Percentiles rank a stretch among this genome's conserved stretches.
Conservation (phyloP, 345 rosid genomes). For the Geranium brycei region DNA sequence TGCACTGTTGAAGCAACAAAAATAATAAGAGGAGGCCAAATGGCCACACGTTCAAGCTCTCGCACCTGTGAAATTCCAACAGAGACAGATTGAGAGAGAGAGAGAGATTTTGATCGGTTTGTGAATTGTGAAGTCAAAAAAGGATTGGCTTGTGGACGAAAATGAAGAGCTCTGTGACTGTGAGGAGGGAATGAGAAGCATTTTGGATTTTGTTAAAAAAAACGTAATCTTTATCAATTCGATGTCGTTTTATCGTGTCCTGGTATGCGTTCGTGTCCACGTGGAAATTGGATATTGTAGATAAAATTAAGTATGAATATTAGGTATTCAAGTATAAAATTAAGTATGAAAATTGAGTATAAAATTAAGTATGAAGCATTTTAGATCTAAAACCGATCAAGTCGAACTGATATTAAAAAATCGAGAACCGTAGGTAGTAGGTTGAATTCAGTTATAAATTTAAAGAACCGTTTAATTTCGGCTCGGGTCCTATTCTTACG, state of each 20-base stretch:
- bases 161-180: not conserved
- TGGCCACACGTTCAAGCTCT: slow-evolving; percentile 23
- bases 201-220: not conserved
- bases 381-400: no score
- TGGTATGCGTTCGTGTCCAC: not conserved
- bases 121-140: not conserved
- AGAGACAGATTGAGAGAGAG: not conserved
- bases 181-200: not conserved
- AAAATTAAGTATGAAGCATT: no score
- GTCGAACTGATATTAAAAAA: no score
- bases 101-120: not conserved
- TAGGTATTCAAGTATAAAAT: no score
- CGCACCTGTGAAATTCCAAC: slow-evolving; percentile 4
- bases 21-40: slow-evolving; percentile 19
- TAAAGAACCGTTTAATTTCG: no score
- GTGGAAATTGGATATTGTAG: no score
- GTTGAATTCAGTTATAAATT: no score
- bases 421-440: no score
- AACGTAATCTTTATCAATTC: not conserved
- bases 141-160: not conserved
- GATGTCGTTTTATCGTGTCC: not conserved
- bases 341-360: no score
- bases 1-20: not conserved
- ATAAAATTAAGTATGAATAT: no score
- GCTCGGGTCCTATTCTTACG: no score